Evolutionary conservation across 2,329 filamentous ascomycete genomes (phyloP).

Genomic region (Epichloe amarillans): DNA sequence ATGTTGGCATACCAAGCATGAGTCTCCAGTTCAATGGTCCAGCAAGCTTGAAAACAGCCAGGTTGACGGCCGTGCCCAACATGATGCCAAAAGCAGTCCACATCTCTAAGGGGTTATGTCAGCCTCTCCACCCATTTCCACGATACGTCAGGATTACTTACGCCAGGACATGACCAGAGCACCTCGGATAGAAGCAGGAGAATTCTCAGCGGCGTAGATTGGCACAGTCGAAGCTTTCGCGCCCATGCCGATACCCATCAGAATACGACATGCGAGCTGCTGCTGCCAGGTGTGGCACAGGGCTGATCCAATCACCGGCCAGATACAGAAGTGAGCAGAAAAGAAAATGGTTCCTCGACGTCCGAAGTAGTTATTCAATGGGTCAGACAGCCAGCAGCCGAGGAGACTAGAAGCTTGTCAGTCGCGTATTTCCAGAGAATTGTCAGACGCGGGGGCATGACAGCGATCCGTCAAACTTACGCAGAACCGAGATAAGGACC

Average conservation of each 20-base stretch:
- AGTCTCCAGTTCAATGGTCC: slow-evolving; percentile 22
- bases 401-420: slow-evolving; percentile 19
- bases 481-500: slow-evolving; percentile 35
- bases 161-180: slow-evolving; percentile 72
- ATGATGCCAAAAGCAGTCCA: slow-evolving; percentile 46
- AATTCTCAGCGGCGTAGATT: slow-evolving; percentile 62
- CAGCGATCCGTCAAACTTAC: slow-evolving; percentile 11
- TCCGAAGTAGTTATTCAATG: slow-evolving; percentile 34
- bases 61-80: slow-evolving; percentile 28
- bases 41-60: slow-evolving; percentile 14
- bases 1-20: slow-evolving; percentile 28
- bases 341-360: slow-evolving; percentile 49
- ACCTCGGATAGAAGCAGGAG: slow-evolving; percentile 54
- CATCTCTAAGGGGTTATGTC: slow-evolving; percentile 31
- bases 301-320: slow-evolving; percentile 49
- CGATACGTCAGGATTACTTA: slow-evolving; percentile 2
- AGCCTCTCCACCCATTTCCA: not conserved
- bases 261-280: slow-evolving; percentile 51
- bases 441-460: not conserved
- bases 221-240: slow-evolving; percentile 53
- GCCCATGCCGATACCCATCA: slow-evolving; percentile 58
- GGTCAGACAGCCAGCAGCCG: slow-evolving; percentile 54
- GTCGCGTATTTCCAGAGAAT: not conserved
- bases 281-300: slow-evolving; percentile 54
- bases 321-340: slow-evolving; percentile 57